phyloP scores from a whole-genome alignment of 257 asterid species.

The Mitragyna speciosa region DNA sequence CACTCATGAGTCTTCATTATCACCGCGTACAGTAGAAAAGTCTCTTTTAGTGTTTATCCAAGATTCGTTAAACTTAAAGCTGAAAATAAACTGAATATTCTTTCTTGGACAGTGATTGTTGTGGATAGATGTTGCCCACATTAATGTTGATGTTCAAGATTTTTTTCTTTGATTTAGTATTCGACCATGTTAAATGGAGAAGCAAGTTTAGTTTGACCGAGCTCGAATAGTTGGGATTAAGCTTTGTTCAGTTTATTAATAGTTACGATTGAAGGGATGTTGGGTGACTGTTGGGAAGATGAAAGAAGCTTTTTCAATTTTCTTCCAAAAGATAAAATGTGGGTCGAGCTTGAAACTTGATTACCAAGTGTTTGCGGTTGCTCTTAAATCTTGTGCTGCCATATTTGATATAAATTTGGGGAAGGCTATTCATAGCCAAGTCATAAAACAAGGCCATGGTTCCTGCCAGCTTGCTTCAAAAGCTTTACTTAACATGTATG shows the following conservation, averaged over 20 bases:
- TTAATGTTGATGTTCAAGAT: neutral
- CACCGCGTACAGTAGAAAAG: neutral
- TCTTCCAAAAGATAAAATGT: slow-evolving; percentile 36
- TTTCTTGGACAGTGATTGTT: neutral
- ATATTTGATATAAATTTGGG: slow-evolving; percentile 42
- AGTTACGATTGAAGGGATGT: neutral
- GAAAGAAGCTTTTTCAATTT: slow-evolving; percentile 41
- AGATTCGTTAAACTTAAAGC: no score
- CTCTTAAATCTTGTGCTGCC: slow-evolving; percentile 63
- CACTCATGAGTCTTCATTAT: neutral
- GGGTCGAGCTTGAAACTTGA: slow-evolving; percentile 32
- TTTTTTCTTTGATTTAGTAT: neutral
- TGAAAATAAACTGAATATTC: neutral
- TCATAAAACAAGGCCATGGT: slow-evolving; percentile 55
- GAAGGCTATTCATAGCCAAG: slow-evolving; percentile 55
- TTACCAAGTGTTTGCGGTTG: slow-evolving; percentile 47
- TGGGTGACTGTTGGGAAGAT: slow-evolving; percentile 1
- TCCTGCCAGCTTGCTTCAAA: slow-evolving; percentile 55
- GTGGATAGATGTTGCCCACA: neutral
- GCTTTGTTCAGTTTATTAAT: neutral
- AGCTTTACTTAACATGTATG: slow-evolving; percentile 81
- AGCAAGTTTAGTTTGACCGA: no score
- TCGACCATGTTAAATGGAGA: neutral
- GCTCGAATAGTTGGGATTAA: neutral
- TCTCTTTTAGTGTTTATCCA: neutral